phyloP scores from a whole-genome alignment of 1,139 yeast species.

The Yamadazyma aaseri region DNA sequence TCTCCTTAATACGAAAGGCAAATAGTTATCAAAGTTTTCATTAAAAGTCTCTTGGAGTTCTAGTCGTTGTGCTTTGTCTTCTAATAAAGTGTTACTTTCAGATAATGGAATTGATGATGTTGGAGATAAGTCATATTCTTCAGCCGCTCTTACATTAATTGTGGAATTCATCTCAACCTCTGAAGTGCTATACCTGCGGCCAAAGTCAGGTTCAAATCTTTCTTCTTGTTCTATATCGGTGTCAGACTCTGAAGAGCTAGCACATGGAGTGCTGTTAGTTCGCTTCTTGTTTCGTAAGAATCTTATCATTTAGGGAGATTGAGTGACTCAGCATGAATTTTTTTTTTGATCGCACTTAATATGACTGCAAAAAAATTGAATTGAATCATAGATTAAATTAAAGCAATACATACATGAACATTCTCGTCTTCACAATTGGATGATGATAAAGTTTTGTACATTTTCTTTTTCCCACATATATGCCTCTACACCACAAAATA shows the following conservation, averaged over 20 bases:
- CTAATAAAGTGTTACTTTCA: conserved; percentile 25
- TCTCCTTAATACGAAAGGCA: conserved; percentile 36
- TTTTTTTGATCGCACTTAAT: not conserved
- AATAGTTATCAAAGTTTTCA: conserved; percentile 38
- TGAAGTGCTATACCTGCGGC: conserved; percentile 3
- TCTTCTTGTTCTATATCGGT: not conserved
- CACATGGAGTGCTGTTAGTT: conserved; percentile 1
- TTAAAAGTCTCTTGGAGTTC: conserved; percentile 36
- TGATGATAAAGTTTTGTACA: not conserved
- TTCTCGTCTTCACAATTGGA: too few species aligned
- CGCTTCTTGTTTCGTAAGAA: conserved; percentile 1
- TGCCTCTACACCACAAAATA: not conserved
- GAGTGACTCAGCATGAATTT: not conserved
- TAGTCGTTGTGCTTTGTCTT: conserved; percentile 20
- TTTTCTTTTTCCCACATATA: conserved; percentile 1
- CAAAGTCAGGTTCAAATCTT: not conserved
- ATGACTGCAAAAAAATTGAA: conserved; percentile 4
- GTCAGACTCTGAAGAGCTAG: not conserved
- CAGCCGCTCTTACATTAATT: not conserved
- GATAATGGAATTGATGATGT: conserved; percentile 21
- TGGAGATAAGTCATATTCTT: conserved; percentile 8
- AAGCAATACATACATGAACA: too few species aligned
- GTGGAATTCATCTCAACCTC: not conserved
- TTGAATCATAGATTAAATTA: too few species aligned
- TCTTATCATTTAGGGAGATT: not conserved